Percentiles rank a stretch among this genome's conserved stretches.
Conservation (phyloP, 2,329 filamentous ascomycete species). For the Tolypocladium endophyticum region DNA sequence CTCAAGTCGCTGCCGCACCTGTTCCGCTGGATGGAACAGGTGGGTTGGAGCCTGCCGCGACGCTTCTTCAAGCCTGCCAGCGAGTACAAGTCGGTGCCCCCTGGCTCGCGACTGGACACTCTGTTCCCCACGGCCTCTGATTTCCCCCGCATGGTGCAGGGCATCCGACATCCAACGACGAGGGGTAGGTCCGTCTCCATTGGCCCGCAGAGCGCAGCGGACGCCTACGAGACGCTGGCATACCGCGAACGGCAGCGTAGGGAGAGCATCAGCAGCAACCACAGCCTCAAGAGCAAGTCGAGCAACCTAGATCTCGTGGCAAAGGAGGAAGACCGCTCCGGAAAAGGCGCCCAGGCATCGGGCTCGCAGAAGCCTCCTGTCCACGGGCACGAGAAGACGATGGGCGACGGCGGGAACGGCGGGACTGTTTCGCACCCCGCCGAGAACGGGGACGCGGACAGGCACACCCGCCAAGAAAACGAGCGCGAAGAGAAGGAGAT, state of each 20-base stretch:
- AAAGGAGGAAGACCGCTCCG: conserved; percentile 27
- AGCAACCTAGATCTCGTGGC: conserved; percentile 30
- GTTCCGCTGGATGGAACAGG: conserved; percentile 74
- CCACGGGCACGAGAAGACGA: conserved; percentile 60
- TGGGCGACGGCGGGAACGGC: conserved; percentile 57
- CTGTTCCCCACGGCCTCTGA: conserved; percentile 85
- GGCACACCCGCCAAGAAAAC: conserved; percentile 28
- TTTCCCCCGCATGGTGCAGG: conserved; percentile 70
- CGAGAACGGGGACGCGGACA: conserved; percentile 22
- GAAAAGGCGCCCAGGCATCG: conserved; percentile 28
- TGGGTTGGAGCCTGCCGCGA: conserved; percentile 70
- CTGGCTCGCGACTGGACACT: conserved; percentile 62
- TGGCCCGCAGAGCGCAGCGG: conserved; percentile 89
- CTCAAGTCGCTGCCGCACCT: conserved; percentile 71
- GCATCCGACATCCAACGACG: conserved; percentile 61
- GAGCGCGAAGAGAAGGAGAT: conserved; percentile 63
- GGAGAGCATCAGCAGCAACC: conserved; percentile 44
- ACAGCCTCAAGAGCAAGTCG: conserved; percentile 31
- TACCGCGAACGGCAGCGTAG: conserved; percentile 61
- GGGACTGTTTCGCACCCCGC: conserved; percentile 27
- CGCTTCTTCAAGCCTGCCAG: conserved; percentile 87
- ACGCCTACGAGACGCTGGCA: conserved; percentile 90
- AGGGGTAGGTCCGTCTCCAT: conserved; percentile 76
- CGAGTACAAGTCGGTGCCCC: conserved; percentile 75
- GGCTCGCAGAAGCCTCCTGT: conserved; percentile 38